phyloP scores from a whole-genome alignment of 139 green algal genomes.

The Asterochloris sp. region DNA sequence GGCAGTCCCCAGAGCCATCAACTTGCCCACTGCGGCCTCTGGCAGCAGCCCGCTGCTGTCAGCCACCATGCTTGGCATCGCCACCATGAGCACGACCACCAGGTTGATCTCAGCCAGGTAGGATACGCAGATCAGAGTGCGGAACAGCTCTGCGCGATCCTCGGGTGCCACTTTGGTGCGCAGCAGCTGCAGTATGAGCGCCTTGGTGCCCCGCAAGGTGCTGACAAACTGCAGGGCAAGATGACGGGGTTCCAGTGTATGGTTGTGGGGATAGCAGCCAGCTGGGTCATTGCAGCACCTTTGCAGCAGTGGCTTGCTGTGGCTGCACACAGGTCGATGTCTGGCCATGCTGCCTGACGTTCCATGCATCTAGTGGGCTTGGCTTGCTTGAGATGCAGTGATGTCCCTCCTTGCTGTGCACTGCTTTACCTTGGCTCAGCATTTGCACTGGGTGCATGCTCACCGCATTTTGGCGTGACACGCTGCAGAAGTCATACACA shows the following conservation, averaged over 20 bases:
- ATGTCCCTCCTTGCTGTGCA: no score
- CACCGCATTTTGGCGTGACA: no score
- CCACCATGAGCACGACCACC: slow-evolving; percentile 19
- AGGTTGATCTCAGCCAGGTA: slow-evolving; percentile 23
- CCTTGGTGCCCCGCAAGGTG: slow-evolving; percentile 3
- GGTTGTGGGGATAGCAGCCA: not conserved
- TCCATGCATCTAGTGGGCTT: no score
- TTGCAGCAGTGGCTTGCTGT: not conserved
- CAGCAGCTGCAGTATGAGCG: slow-evolving; percentile 14
- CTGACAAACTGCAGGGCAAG: slow-evolving; percentile 3
- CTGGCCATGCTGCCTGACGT: no score
- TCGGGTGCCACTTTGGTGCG: slow-evolving; percentile 14
- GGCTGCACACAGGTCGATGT: not conserved
- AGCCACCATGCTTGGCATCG: slow-evolving; percentile 16
- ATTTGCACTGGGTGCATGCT: no score
- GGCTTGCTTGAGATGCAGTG: no score
- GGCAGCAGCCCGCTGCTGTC: slow-evolving; percentile 15
- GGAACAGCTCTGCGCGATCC: slow-evolving; percentile 7
- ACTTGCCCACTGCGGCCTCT: slow-evolving; percentile 1
- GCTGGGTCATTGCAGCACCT: not conserved
- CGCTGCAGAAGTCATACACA: no score
- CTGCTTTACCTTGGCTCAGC: no score
- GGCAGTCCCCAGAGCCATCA: slow-evolving; percentile 13
- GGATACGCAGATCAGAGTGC: slow-evolving; percentile 15
- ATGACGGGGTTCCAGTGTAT: not conserved